phyloP scores from a whole-genome alignment of 2,329 filamentous ascomycete species.

The Chalaropsis ovoidea region DNA sequence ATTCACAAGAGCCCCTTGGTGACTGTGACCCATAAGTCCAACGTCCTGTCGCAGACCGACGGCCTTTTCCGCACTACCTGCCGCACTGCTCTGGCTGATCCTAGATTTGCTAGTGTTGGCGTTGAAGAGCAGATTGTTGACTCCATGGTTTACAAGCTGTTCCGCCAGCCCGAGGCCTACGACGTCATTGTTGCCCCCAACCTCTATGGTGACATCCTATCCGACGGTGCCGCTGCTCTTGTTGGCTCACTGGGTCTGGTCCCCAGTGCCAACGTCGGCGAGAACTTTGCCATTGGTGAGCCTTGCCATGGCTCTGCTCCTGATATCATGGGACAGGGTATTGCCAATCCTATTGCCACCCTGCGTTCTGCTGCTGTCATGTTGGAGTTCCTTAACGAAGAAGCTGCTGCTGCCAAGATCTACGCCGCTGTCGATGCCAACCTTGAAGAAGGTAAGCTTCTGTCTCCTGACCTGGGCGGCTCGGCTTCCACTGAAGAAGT shows the following conservation, averaged over 20 bases:
- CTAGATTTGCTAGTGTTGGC: constrained; percentile 52
- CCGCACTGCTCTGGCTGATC: constrained; percentile 57
- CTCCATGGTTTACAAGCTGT: constrained; percentile 99
- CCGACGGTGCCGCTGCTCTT: constrained; percentile 86
- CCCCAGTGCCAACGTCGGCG: constrained; percentile 88
- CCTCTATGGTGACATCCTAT: constrained; percentile 93
- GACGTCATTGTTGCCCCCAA: constrained; percentile 97
- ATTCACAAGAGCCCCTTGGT: constrained; percentile 65
- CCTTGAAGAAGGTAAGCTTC: constrained; percentile 67
- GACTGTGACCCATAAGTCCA: constrained; percentile 97
- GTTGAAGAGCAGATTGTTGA: constrained; percentile 98
- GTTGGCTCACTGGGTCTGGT: constrained; percentile 88
- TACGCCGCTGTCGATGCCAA: constrained; percentile 88
- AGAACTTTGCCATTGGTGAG: constrained; percentile 91
- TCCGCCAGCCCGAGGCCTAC: constrained; percentile 89
- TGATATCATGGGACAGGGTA: constrained; percentile 84
- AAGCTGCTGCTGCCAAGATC: constrained; percentile 76
- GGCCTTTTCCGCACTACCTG: constrained; percentile 82
- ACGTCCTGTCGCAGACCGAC: constrained; percentile 92
- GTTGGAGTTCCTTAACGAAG: constrained; percentile 89
- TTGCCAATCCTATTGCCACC: constrained; percentile 95
- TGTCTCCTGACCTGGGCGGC: constrained; percentile 86
- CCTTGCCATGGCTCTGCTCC: constrained; percentile 94
- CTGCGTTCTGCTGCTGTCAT: constrained; percentile 84
- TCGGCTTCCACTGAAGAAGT: constrained; percentile 78